Base-by-base conservation (phyloP, 805 yeast species). In the Ogataea henricii region DNA sequence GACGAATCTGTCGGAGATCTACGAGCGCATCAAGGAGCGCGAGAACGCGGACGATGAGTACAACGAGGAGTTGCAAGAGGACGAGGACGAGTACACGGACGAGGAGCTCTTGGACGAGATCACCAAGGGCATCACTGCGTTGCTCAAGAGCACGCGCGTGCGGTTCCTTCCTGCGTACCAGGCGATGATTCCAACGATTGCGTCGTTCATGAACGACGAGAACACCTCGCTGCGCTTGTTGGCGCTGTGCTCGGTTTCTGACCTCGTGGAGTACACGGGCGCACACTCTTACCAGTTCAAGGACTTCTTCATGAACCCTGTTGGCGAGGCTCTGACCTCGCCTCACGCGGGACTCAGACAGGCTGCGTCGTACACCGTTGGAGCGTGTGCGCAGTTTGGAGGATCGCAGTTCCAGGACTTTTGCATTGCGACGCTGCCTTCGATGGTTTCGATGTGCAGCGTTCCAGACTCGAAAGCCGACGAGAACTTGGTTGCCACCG, bases 81-180 rank as follows among this genome's bases (percentile, higher is more conserved):
- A 85, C 47, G 97, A 91, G 47, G 89, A 83, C 49, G 96, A 87
- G 58, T 81, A 76, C 57, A 84, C 94, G 1, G 98, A 94, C 65
- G 97, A 90, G 62, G 97, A 91, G 62, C 71, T 94, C 39, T 69
- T 90, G 43, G 95, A 89, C 58, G 96, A 92, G 63, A 81, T 90
- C 53, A 87, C 86, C 64, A 87, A 85, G 63, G 83, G 86, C 1
- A 66, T 94, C 32, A 76, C 85, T 6, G 75, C 85, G 0, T 73
- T 89, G 14, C 86, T 92, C 76, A 85, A 81, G 64, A 76, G 79
- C 35, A 72, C 79, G 18, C 77, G 79, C 54, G 67, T 73, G 5
- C 71, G 71, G 47, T 88, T 87, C 65, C 63, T 89, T 46, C 79
- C 82, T 10, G 78, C 79, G 3, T 87, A 87, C 68, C 85, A 84